Conservation (phyloP, 2,329 filamentous ascomycete genomes). For the Epichloe brachyelytri region DNA sequence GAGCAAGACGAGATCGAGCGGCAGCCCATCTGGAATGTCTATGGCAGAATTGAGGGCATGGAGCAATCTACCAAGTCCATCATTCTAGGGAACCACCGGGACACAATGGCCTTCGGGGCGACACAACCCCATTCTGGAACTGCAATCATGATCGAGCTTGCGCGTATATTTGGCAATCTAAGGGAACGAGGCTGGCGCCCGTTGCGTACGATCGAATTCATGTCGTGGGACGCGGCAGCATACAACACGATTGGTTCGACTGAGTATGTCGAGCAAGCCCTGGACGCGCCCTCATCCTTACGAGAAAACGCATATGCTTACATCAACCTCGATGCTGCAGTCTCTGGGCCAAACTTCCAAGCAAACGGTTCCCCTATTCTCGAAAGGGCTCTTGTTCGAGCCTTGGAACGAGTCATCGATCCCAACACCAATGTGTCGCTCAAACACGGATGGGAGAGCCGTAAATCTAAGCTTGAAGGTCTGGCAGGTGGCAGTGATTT, state of each 20-base stretch:
- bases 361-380: constrained; percentile 76
- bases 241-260: constrained; percentile 93
- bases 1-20: constrained; percentile 71
- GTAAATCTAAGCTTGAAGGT: constrained; percentile 47
- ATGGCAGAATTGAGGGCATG: constrained; percentile 70
- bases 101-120: constrained; percentile 83
- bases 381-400: constrained; percentile 54
- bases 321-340: constrained; percentile 77
- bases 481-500: constrained; percentile 71
- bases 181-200: constrained; percentile 72
- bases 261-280: constrained; percentile 81
- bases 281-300: constrained; percentile 41
- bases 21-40: constrained; percentile 85
- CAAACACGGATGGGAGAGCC: constrained; percentile 61
- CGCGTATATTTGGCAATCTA: constrained; percentile 72
- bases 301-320: constrained; percentile 71
- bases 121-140: constrained; percentile 79
- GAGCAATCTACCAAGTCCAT: constrained; percentile 76
- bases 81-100: constrained; percentile 85
- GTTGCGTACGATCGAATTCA: constrained; percentile 88
- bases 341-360: constrained; percentile 61
- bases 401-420: constrained; percentile 63
- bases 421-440: constrained; percentile 60
- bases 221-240: constrained; percentile 88
- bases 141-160: constrained; percentile 80